Evolutionary conservation across 2,329 filamentous ascomycete genomes (phyloP), one percentile per base, ranked within the genome.

Genomic region (Cadophora luteo-olivacea): DNA sequence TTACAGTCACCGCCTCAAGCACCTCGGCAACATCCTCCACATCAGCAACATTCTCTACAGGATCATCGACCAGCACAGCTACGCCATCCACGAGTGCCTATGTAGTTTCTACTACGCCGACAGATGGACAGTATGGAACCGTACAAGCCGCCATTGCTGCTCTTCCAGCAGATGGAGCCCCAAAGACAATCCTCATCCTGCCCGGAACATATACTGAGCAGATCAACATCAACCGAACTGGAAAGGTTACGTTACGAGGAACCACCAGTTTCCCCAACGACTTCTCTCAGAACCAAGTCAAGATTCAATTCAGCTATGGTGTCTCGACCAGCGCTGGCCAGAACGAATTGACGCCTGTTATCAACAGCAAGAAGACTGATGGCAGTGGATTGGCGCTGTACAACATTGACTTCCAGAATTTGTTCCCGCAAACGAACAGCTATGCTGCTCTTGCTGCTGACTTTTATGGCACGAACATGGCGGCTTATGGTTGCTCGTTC

Each of bases 321-420:
- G 76, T 76, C n/a, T 69, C 80, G 55, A 84, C 83, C 1, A 81
- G 79, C 48, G 77, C 77, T 1, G 77, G 77, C 8, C 73, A 80
- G 33, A 76, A 84, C 61, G 82, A 84, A 67, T 71, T 77, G 54
- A 84, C 82, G 0, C 82, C 82, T 0, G 77, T 83, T 11, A 77
- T 84, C 54, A 80, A 82, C 70, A 78, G 78, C 62, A 84, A 83
- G 76, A 83, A 82, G 64, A 80, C 76, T 0, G 75, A 76, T 41
- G 72, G 72, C 16, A 75, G 70, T 68, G 68, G 68, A 33, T 66
- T 75, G 9, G 73, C 77, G 63, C 61, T 78, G 33, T 88, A 87
- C 80, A 88, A 87, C 73, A 81, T 88, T 78, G 86, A 87, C 74
- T 77, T 86, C 0, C 80, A 79, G 33, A 86, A 86, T 51, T 77